Conservation (phyloP, 805 yeast genomes). For the Saccharomycopsis babjevae region DNA sequence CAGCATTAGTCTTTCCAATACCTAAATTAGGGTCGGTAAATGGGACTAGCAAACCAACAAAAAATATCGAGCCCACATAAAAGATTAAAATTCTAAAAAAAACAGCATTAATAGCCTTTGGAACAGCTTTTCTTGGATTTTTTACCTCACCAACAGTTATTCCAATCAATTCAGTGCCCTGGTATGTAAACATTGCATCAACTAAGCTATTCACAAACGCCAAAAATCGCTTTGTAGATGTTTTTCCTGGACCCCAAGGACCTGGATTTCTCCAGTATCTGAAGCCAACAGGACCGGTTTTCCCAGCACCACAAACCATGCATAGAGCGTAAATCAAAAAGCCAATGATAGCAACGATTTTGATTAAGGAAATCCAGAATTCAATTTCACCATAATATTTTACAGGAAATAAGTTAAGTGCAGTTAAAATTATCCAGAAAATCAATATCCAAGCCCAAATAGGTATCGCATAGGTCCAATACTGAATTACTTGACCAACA, state of each 20-base stretch:
- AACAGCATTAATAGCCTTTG: constrained; percentile 57
- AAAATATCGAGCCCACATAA: constrained; percentile 50
- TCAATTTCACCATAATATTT: constrained; percentile 47
- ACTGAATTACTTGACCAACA: constrained; percentile 43
- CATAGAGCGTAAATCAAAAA: constrained; percentile 43
- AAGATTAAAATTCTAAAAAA: constrained; percentile 52
- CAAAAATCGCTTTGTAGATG: constrained; percentile 36
- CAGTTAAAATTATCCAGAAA: constrained; percentile 37
- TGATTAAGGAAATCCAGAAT: constrained; percentile 45
- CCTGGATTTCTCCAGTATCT: constrained; percentile 61
- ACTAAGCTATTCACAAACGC: constrained; percentile 45
- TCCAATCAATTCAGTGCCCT: constrained; percentile 51
- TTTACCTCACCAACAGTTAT: constrained; percentile 51
- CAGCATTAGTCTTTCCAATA: constrained; percentile 28
- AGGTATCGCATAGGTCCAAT: constrained; percentile 47
- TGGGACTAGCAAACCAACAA: constrained; percentile 57
- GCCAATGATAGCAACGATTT: constrained; percentile 45
- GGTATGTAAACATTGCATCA: constrained; percentile 49
- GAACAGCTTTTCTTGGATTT: constrained; percentile 60
- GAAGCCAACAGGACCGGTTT: constrained; percentile 50
- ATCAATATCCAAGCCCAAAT: constrained; percentile 54
- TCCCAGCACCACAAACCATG: constrained; percentile 49
- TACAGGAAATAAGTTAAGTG: constrained; percentile 42
- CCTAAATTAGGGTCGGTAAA: constrained; percentile 42
- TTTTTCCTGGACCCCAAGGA: constrained; percentile 52